Percentiles rank a stretch among this genome's conserved stretches.
Evolutionary conservation across 176 grass and related monocot genomes (phyloP).

Genomic region (Bolboschoenus planiculmis): DNA sequence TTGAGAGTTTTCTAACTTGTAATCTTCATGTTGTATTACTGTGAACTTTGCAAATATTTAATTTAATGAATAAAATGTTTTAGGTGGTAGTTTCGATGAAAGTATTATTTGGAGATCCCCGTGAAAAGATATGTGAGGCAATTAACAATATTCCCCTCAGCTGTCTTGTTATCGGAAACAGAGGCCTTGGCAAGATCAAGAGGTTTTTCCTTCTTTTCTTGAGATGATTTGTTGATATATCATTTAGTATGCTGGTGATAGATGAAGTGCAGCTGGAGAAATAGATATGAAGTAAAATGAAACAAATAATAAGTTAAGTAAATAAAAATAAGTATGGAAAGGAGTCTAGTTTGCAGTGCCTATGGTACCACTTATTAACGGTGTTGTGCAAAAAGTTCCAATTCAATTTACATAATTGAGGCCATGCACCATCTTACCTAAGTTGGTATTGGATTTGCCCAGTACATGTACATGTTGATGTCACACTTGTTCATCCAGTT

Average conservation of each 20-base stretch:
- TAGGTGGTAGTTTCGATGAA: conserved; percentile 59
- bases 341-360: background rate
- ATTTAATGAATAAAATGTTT: conserved; percentile 4
- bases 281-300: background rate
- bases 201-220: conserved; percentile 29
- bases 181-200: conserved; percentile 83
- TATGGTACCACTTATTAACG: no score
- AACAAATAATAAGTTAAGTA: background rate
- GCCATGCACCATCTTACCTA: background rate
- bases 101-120: conserved; percentile 75
- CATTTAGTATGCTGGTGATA: background rate
- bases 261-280: background rate
- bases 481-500: no score
- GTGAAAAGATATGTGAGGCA: conserved; percentile 82
- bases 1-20: background rate
- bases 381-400: background rate
- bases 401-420: background rate
- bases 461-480: background rate
- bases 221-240: background rate
- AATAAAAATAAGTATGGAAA: background rate
- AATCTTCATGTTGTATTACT: background rate
- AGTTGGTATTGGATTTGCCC: background rate
- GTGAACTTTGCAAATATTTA: background rate
- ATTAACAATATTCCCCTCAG: conserved; percentile 54
- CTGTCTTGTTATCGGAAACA: conserved; percentile 75